A percentile compares a stretch with the other conserved stretches of the same genome.
phyloP scores from a whole-genome alignment of 2,329 filamentous ascomycete genomes.

The Diaporthe aspalathi region DNA sequence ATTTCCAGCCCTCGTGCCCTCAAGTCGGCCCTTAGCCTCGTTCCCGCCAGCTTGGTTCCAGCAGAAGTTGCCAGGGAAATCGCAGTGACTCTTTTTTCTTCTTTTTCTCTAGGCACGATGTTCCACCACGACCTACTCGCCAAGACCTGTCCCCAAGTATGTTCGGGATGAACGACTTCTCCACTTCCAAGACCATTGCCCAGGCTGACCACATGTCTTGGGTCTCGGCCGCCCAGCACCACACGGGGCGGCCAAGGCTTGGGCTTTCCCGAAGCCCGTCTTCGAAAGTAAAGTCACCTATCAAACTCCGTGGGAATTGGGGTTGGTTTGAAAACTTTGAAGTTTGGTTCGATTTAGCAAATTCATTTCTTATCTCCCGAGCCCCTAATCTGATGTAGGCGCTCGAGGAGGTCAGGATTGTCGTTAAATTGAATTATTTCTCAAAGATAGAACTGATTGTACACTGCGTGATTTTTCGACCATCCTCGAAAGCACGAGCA shows the following conservation, averaged over 20 bases:
- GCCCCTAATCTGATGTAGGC: no score
- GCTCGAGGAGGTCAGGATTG: not conserved
- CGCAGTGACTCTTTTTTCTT: not conserved
- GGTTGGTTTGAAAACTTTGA: not conserved
- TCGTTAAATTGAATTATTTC: no score
- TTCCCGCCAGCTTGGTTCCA: not conserved
- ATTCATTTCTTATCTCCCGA: no score
- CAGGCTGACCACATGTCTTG: not conserved
- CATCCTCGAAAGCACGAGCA: not conserved
- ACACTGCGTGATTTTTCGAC: not conserved
- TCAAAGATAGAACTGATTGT: not conserved
- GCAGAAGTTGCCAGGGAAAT: not conserved
- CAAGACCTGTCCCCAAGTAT: not conserved
- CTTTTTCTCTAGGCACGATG: not conserved
- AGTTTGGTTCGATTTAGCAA: no score
- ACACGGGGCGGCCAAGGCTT: constrained; percentile 17
- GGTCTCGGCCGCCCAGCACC: constrained; percentile 2
- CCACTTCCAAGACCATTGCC: constrained; percentile 15
- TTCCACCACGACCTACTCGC: not conserved
- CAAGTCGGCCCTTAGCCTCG: not conserved
- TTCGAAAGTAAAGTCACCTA: not conserved
- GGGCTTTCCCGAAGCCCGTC: not conserved
- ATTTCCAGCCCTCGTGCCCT: not conserved
- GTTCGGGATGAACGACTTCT: constrained; percentile 1
- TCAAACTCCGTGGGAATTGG: not conserved